These are phyloP conservation scores for Aspergillus melleus DNA, from an alignment of 2,329 filamentous ascomycete species.

Conservation along the genomic window DNA sequence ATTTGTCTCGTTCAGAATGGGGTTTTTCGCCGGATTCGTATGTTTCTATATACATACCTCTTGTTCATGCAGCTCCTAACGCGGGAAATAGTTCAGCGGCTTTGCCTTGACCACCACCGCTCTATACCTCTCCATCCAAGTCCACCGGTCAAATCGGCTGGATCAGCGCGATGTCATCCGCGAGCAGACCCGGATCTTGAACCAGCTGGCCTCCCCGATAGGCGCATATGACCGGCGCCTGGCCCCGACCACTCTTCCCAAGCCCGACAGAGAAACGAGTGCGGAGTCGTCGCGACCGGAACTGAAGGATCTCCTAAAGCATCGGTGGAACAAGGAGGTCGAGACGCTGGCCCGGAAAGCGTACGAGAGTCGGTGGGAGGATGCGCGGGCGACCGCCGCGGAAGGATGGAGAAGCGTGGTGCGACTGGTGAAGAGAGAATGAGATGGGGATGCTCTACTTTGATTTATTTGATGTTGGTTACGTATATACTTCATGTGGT, in stretches of 20 bases:
- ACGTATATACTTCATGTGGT: neutral
- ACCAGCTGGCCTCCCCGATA: slow-evolving; percentile 38
- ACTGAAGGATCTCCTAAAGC: slow-evolving; percentile 68
- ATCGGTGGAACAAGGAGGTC: slow-evolving; percentile 75
- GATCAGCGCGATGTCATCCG: slow-evolving; percentile 46
- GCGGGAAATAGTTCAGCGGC: slow-evolving; percentile 63
- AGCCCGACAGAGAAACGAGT: neutral
- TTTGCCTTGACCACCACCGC: slow-evolving; percentile 72
- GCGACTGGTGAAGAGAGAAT: slow-evolving; percentile 34
- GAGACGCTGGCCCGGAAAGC: slow-evolving; percentile 65
- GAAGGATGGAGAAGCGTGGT: slow-evolving; percentile 55
- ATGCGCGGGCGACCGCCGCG: slow-evolving; percentile 48
- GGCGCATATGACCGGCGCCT: slow-evolving; percentile 37
- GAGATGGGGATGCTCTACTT: slow-evolving; percentile 8
- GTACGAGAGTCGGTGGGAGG: slow-evolving; percentile 66
- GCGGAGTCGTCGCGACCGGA: slow-evolving; percentile 35
- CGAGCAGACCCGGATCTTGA: slow-evolving; percentile 44
- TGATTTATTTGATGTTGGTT: slow-evolving; percentile 1
- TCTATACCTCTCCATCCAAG: slow-evolving; percentile 69
- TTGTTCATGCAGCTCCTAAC: slow-evolving; percentile 5
- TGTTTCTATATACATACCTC: slow-evolving; percentile 26
- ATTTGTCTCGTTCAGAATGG: slow-evolving; percentile 10
- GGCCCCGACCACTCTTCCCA: slow-evolving; percentile 13
- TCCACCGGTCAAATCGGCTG: slow-evolving; percentile 68
- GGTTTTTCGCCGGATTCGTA: slow-evolving; percentile 62